Percentiles rank a stretch among this genome's conserved stretches.
Evolutionary conservation across 768 basidiomycete species (phyloP).

Genomic region (Termitomyces sp.): DNA sequence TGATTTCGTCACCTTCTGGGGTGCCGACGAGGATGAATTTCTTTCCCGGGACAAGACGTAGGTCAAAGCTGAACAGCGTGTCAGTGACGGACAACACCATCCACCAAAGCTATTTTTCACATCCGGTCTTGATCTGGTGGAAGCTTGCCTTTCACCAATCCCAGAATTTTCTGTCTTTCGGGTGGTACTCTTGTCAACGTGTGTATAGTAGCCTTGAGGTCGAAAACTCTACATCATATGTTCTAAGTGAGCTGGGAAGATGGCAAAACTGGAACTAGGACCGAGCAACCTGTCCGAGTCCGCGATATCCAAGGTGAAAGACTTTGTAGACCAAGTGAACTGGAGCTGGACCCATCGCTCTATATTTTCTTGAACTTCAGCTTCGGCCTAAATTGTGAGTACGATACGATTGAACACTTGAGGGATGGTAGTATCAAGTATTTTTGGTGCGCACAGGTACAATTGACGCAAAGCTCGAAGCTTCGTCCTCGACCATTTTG

Average conservation of each 20-base stretch:
- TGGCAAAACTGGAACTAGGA: background rate
- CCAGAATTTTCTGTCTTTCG: constrained; percentile 85
- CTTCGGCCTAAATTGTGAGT: background rate
- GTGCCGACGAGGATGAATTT: constrained; percentile 88
- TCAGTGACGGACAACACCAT: background rate
- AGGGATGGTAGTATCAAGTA: background rate
- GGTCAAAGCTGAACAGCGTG: constrained; percentile 43
- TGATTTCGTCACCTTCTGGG: constrained; percentile 81
- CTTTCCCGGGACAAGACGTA: constrained; percentile 55
- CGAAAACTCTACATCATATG: constrained; percentile 58
- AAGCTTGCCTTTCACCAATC: constrained; percentile 78
- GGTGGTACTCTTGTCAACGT: constrained; percentile 74
- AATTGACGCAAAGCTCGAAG: background rate
- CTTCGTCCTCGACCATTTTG: background rate
- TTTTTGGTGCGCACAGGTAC: background rate
- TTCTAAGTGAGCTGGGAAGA: background rate
- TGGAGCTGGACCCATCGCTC: constrained; percentile 61
- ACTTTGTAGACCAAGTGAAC: constrained; percentile 72
- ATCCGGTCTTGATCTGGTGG: constrained; percentile 72
- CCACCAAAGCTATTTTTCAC: constrained; percentile 21
- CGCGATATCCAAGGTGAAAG: constrained; percentile 62
- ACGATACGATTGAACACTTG: background rate
- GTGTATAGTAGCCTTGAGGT: constrained; percentile 68
- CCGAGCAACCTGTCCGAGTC: constrained; percentile 72
- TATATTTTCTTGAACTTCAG: background rate